Conservation (phyloP, 228 moss, liverwort and hornwort genomes). For the Sphagnum magellanicum region DNA sequence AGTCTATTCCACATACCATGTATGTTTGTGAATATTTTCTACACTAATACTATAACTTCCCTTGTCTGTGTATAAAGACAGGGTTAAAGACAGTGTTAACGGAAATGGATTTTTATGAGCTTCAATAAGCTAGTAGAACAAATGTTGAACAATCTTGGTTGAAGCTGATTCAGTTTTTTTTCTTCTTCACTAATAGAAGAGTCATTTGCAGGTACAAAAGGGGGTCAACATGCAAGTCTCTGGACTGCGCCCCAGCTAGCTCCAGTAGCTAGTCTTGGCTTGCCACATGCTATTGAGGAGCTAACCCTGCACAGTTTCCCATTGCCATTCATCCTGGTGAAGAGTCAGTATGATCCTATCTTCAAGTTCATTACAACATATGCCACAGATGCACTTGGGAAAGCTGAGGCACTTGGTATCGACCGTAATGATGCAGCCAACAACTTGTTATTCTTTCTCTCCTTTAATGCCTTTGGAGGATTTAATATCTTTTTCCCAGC, state of each 20-base stretch:
- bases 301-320: conserved; percentile 41
- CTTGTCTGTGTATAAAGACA: too few species aligned
- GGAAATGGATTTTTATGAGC: too few species aligned
- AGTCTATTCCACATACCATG: too few species aligned
- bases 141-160: too few species aligned
- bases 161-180: too few species aligned
- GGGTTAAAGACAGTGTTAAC: too few species aligned
- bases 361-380: conserved; percentile 36
- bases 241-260: conserved; percentile 33
- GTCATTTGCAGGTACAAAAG: conserved; percentile 12
- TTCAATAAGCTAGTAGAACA: too few species aligned
- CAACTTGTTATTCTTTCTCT: conserved; percentile 60
- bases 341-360: conserved; percentile 32
- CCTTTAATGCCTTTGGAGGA: conserved; percentile 69
- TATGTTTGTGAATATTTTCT: too few species aligned
- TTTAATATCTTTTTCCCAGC: conserved; percentile 48
- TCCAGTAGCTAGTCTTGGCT: conserved; percentile 23
- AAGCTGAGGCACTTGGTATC: conserved; percentile 44
- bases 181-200: too few species aligned
- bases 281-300: conserved; percentile 51
- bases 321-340: conserved; percentile 29
- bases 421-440: conserved; percentile 64
- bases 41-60: too few species aligned
- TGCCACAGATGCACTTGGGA: conserved; percentile 49
- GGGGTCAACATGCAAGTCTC: conserved; percentile 6